Evolutionary conservation across 2,329 filamentous ascomycete genomes (phyloP).

Genomic region (Penicillium sp.): DNA sequence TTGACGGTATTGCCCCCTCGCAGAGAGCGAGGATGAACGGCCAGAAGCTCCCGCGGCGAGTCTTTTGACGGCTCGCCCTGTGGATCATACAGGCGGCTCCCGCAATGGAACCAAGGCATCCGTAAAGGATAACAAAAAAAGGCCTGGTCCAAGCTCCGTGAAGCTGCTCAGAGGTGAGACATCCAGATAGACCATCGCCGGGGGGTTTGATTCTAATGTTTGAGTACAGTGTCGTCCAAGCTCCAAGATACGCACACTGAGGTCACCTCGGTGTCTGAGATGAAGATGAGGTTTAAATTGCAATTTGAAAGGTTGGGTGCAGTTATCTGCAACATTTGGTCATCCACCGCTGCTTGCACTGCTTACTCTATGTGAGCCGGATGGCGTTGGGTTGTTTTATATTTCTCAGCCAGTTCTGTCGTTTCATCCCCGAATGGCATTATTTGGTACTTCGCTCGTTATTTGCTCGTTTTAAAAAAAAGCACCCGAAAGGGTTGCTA

Average conservation of each 20-base stretch:
- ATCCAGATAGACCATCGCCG: neutral
- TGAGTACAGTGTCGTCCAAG: constrained; percentile 43
- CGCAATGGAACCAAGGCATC: constrained; percentile 33
- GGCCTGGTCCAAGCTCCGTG: constrained; percentile 33
- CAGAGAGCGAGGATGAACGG: constrained; percentile 78
- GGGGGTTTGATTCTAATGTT: neutral
- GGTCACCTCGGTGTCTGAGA: constrained; percentile 26
- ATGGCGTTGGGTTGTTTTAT: constrained; percentile 10
- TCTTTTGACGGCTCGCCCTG: constrained; percentile 55
- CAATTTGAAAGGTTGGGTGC: constrained; percentile 31
- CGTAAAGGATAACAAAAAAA: constrained; percentile 30
- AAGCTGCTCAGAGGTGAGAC: constrained; percentile 42
- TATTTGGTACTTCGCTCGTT: constrained; percentile 19
- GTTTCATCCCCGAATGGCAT: constrained; percentile 12
- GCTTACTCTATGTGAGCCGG: constrained; percentile 13
- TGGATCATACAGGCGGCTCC: constrained; percentile 37
- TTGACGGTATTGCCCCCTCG: constrained; percentile 90
- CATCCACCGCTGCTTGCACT: constrained; percentile 14
- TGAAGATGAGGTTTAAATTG: constrained; percentile 29
- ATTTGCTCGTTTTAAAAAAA: constrained; percentile 17
- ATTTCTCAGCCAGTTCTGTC: constrained; percentile 16
- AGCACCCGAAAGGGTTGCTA: constrained; percentile 10
- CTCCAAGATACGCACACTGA: constrained; percentile 38
- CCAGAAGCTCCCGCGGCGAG: constrained; percentile 55
- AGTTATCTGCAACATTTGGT: constrained; percentile 23